Percentiles rank a stretch among this genome's conserved stretches.
These are phyloP conservation scores for Coprinopsis cinerea DNA, from an alignment of 768 basidiomycete species.

Conservation along the genomic window DNA sequence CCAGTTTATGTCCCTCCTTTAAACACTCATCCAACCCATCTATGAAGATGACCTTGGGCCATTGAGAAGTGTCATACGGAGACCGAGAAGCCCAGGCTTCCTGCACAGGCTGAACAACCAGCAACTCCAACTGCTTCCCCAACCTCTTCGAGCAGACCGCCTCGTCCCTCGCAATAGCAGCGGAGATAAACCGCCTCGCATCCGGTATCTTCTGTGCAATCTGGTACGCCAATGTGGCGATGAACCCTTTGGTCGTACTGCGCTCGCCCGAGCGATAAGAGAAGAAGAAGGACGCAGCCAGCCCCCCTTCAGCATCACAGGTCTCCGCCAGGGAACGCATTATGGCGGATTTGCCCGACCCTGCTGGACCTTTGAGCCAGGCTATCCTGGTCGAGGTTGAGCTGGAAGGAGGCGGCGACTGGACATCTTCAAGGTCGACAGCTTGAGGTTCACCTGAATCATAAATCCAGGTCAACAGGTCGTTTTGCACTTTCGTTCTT, in stretches of 20 bases:
- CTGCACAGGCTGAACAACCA: background rate
- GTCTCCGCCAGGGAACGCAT: slow-evolving; percentile 1
- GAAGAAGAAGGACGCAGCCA: slow-evolving; percentile 11
- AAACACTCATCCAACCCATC: slow-evolving; percentile 4
- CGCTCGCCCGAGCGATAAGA: background rate
- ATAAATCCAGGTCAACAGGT: background rate
- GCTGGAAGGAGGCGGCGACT: too few relatives aligned
- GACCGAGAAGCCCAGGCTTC: background rate
- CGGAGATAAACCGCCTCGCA: background rate
- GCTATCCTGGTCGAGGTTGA: background rate
- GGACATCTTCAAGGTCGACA: background rate
- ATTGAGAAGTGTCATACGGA: background rate
- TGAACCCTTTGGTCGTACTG: background rate
- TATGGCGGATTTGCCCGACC: slow-evolving; percentile 6
- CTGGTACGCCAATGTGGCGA: slow-evolving; percentile 4
- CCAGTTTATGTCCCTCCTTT: background rate
- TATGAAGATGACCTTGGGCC: background rate
- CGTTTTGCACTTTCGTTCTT: background rate
- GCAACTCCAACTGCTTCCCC: background rate
- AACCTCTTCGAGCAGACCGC: background rate
- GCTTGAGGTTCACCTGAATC: background rate
- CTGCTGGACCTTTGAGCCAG: slow-evolving; percentile 8
- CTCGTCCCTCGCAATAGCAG: background rate
- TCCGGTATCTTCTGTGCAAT: background rate
- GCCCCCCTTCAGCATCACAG: background rate